Conservation (phyloP, 73 alveolate genomes). For the Paramecium biaurelia region DNA sequence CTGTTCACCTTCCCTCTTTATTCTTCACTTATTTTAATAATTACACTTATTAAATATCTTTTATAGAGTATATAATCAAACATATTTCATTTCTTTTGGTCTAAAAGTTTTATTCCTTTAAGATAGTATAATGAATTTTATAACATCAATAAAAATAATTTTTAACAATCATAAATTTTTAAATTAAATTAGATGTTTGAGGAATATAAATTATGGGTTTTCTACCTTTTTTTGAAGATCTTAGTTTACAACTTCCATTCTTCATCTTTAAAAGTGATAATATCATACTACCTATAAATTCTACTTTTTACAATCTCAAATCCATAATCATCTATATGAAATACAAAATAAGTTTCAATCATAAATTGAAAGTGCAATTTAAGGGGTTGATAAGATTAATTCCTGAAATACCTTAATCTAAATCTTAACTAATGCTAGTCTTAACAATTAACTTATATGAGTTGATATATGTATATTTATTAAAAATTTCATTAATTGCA, state of each 20-base stretch:
- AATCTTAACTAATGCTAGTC: not conserved
- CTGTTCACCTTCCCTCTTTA: too few species aligned
- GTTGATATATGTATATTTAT: not conserved
- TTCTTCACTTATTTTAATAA: not conserved
- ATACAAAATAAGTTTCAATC: not conserved
- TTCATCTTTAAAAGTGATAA: not conserved
- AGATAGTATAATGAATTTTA: not conserved
- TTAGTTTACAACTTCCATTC: not conserved
- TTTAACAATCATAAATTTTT: not conserved
- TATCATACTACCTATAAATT: not conserved
- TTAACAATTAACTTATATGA: not conserved
- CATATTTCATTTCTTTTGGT: not conserved
- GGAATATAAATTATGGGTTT: not conserved
- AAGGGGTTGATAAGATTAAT: not conserved
- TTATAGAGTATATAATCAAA: not conserved
- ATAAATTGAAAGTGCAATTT: not conserved
- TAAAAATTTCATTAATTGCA: not conserved
- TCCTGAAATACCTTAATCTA: not conserved
- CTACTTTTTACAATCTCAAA: not conserved
- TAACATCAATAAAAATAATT: not conserved
- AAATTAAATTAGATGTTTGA: not conserved
- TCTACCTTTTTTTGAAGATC: not conserved
- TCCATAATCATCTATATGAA: not conserved
- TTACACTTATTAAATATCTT: not conserved
- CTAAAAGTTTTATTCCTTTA: not conserved